Evolutionary conservation across 805 yeast genomes (phyloP).

Genomic region (Metschnikowia picachoensis): DNA sequence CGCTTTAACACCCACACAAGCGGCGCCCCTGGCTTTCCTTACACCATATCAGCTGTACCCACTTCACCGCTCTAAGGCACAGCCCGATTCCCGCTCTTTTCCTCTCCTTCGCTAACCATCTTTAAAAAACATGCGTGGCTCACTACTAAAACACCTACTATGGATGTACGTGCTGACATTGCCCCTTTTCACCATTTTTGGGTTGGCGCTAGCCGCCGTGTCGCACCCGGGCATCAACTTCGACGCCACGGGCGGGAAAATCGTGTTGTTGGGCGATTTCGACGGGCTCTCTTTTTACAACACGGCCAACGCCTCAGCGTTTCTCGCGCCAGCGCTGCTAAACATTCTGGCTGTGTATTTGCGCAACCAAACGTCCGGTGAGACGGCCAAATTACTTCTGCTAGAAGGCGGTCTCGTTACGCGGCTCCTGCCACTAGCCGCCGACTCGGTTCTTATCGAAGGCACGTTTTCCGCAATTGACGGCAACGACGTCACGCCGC

Average conservation of each 20-base stretch:
- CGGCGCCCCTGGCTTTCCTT: not conserved
- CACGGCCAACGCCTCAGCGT: slow-evolving; percentile 16
- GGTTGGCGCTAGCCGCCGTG: slow-evolving; percentile 1
- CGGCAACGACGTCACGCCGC: slow-evolving; percentile 23
- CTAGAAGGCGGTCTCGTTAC: slow-evolving; percentile 29
- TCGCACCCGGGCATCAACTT: slow-evolving; percentile 16
- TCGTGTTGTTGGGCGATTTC: slow-evolving; percentile 16
- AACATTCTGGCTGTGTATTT: slow-evolving; percentile 14
- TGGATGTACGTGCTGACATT: not conserved
- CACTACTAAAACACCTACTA: slow-evolving; percentile 8
- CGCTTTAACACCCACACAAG: not conserved
- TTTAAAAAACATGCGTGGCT: not conserved
- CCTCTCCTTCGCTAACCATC: not conserved
- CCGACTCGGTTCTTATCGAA: slow-evolving; percentile 28
- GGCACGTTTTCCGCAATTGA: slow-evolving; percentile 38
- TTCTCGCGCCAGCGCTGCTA: slow-evolving; percentile 7
- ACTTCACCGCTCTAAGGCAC: not conserved
- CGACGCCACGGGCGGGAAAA: slow-evolving; percentile 14
- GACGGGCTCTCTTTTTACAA: slow-evolving; percentile 18
- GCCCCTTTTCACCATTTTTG: not conserved
- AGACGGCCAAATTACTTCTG: slow-evolving; percentile 21
- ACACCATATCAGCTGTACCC: not conserved
- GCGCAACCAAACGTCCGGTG: slow-evolving; percentile 12
- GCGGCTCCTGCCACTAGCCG: slow-evolving; percentile 24
- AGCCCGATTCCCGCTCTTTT: not conserved